Evolutionary conservation across 305 asterid genomes (phyloP).

Genomic region (Lippia alba): DNA sequence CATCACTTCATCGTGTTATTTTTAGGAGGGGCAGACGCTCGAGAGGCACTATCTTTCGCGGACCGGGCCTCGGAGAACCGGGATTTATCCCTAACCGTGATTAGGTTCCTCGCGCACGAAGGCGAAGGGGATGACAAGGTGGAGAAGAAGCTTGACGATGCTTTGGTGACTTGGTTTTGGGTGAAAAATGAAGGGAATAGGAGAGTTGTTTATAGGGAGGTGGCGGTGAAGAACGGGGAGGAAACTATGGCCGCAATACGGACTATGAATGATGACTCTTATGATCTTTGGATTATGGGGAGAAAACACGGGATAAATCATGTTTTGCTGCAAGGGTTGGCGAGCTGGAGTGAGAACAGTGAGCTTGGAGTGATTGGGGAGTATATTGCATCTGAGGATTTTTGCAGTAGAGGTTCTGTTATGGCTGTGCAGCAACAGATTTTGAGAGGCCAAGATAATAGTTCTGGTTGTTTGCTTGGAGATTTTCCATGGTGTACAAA

Average conservation of each 20-base stretch:
- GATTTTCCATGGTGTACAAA: conserved; percentile 25
- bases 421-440: conserved; percentile 80
- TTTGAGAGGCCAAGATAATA: conserved; percentile 56
- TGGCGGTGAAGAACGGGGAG: conserved; percentile 69
- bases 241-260: conserved; percentile 75
- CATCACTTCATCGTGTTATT: conserved; percentile 60
- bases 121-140: conserved; percentile 54
- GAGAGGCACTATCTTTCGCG: conserved; percentile 80
- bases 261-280: conserved; percentile 47
- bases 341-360: conserved; percentile 55
- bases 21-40: conserved; percentile 85
- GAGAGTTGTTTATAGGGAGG: conserved; percentile 63
- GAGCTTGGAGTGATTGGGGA: conserved; percentile 89
- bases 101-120: conserved; percentile 61
- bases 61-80: conserved; percentile 59
- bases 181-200: conserved; percentile 73
- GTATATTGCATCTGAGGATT: conserved; percentile 60
- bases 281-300: conserved; percentile 80
- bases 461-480: conserved; percentile 29
- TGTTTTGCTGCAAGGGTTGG: conserved; percentile 61
- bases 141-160: conserved; percentile 89
- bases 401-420: conserved; percentile 54
- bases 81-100: conserved; percentile 55
- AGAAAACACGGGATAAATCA: conserved; percentile 71
- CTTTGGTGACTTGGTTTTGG: conserved; percentile 82